Evolutionary conservation across 2,329 filamentous ascomycete species (phyloP), one percentile per base, ranked within the genome.

Genomic region (Penicillium vulpinum): DNA sequence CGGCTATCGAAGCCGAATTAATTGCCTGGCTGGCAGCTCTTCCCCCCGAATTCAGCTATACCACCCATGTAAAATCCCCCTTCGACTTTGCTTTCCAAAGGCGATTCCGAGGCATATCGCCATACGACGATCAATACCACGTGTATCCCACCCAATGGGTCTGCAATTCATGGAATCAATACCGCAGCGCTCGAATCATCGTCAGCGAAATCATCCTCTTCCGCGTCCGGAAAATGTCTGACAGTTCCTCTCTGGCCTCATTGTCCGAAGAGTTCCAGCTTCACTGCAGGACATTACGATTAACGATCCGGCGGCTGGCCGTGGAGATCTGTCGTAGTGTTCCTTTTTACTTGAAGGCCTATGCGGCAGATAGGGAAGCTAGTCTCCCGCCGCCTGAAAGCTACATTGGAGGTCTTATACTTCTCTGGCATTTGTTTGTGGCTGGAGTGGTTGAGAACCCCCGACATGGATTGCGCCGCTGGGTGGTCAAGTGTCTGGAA

Each of bases 131-230:
- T 13, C 75, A 77, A 52, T 86, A 83, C 63, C 83, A 87, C 65
- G 67, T 77, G 22, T 87, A 87, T 62, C 69, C 70, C 16, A 79
- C 81, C 59, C 78, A 84, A 53, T 84, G 80, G 77, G 72, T 78
- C 18, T 81, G 80, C 9, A 78, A 81, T 24, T 76, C 83, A 39
- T 87, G 82, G 82, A 84, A 83, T 57, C 80, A 86, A 61, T 85
- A 82, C 62, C 82, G 85, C 24, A 85, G 83, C 77, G 77, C 78
- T 7, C 80, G 83, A n/a, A 80, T 85, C 24, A 69, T 86, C 10
- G 66, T 80, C 16, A 81, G 78, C 64, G 78, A 85, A 58, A 74
- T 78, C 40, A 77, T 87, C 13, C 68, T 73, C 2, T 64, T 60
- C 16, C 69, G 64, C 15, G 63, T 74, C 26, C 57, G 63, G 11